Evolutionary conservation across 2,329 filamentous ascomycete species (phyloP).

Genomic region (Talaromyces albobiverticillius): DNA sequence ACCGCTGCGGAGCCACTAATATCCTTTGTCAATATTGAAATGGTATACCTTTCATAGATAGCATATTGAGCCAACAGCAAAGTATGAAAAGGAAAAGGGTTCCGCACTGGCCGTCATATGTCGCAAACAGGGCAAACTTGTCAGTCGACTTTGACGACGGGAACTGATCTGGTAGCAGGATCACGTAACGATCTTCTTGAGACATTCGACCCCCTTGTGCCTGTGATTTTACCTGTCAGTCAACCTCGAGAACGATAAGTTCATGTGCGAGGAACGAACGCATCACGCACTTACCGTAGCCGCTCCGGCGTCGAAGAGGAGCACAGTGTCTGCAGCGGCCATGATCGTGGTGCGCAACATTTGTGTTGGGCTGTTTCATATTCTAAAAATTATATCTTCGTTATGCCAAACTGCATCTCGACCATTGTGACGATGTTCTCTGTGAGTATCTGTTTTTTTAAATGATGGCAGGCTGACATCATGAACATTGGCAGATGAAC

Average conservation of each 20-base stretch:
- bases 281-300: constrained; percentile 25
- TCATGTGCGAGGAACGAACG: too few species aligned
- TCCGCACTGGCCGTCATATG: constrained; percentile 36
- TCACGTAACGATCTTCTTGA: constrained; percentile 31
- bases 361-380: not conserved
- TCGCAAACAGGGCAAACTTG: constrained; percentile 30
- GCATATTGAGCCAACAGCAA: too few species aligned
- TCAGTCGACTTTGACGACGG: constrained; percentile 24
- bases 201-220: constrained; percentile 26
- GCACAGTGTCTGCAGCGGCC: constrained; percentile 24
- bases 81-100: not conserved
- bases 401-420: not conserved
- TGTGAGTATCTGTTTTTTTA: not conserved
- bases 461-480: constrained; percentile 30
- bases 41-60: not conserved
- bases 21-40: not conserved
- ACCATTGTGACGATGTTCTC: not conserved
- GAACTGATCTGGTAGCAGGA: constrained; percentile 30
- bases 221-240: constrained; percentile 17
- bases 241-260: not conserved
- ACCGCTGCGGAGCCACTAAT: constrained; percentile 30
- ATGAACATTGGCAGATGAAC: constrained; percentile 17
- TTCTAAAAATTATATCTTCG: not conserved
- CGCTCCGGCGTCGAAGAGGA: constrained; percentile 30
- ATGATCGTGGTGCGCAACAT: constrained; percentile 24